A percentile compares a stretch with the other conserved stretches of the same genome.
These are phyloP conservation scores for Rhizopogon rudus DNA, from an alignment of 768 basidiomycete genomes.

Conservation along the genomic window DNA sequence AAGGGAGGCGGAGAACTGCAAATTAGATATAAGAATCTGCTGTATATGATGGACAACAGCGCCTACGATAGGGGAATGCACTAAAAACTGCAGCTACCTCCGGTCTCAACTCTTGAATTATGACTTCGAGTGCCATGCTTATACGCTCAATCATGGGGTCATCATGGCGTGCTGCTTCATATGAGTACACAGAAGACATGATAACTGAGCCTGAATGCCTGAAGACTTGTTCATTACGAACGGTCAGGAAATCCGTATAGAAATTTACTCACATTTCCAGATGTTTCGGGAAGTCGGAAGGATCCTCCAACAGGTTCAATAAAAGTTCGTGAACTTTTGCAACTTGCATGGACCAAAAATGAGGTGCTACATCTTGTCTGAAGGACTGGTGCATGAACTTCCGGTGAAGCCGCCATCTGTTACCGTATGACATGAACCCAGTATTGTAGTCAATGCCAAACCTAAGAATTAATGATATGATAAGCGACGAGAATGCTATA, in stretches of 20 bases:
- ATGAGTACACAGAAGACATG: constrained; percentile 11
- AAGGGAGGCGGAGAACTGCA: constrained; percentile 12
- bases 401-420: constrained; percentile 14
- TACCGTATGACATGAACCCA: constrained; percentile 11
- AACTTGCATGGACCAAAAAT: constrained; percentile 13
- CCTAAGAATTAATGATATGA: background rate
- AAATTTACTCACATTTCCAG: constrained; percentile 6
- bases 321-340: constrained; percentile 7
- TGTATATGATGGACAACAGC: background rate
- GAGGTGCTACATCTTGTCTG: constrained; percentile 5
- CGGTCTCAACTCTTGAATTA: background rate
- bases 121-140: background rate
- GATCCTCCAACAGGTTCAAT: constrained; percentile 6
- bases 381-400: constrained; percentile 16
- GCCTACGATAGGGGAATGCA: constrained; percentile 12
- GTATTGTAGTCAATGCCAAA: constrained; percentile 15
- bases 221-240: background rate
- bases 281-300: constrained; percentile 4
- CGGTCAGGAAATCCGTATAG: background rate
- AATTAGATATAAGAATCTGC: background rate
- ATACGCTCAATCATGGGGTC: constrained; percentile 11
- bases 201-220: constrained; percentile 23
- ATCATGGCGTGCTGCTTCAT: constrained; percentile 11
- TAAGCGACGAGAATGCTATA: background rate
- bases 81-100: constrained; percentile 10